phyloP scores from a whole-genome alignment of 495 filamentous ascomycete species.

The Penicillium flavigenum region DNA sequence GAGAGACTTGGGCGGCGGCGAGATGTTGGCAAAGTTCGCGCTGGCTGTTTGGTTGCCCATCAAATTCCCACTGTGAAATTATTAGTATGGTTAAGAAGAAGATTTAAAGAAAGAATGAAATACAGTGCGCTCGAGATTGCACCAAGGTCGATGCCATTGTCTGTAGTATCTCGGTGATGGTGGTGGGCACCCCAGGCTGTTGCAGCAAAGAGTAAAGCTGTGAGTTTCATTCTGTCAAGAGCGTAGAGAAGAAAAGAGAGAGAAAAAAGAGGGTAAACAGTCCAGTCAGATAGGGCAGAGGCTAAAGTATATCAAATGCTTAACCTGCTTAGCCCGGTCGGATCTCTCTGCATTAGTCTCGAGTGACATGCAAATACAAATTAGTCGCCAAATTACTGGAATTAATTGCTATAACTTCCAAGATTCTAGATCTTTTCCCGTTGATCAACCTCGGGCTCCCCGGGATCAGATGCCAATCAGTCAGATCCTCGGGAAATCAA shows the following conservation, averaged over 20 bases:
- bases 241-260: neutral
- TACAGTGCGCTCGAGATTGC: constrained; percentile 22
- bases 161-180: constrained; percentile 12
- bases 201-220: constrained; percentile 10
- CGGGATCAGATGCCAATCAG: constrained; percentile 3
- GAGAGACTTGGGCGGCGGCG: constrained; percentile 28
- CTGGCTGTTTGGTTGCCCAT: constrained; percentile 21
- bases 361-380: neutral
- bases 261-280: neutral
- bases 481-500: neutral
- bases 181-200: constrained; percentile 14
- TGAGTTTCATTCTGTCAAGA: constrained; percentile 8
- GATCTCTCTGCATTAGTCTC: neutral
- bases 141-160: constrained; percentile 17
- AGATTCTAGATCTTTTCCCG: constrained; percentile 2
- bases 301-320: constrained; percentile 27
- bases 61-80: constrained; percentile 7
- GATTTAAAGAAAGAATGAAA: neutral
- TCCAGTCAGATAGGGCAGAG: neutral
- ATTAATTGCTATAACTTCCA: constrained; percentile 1
- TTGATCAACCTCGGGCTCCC: constrained; percentile 5
- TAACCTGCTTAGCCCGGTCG: constrained; percentile 15
- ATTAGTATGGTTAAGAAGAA: neutral
- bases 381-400: neutral
- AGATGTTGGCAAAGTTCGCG: constrained; percentile 36